Percentiles rank a stretch among this genome's conserved stretches.
Conservation (phyloP, 257 asterid genomes). For the Solanum megistacrolobum region DNA sequence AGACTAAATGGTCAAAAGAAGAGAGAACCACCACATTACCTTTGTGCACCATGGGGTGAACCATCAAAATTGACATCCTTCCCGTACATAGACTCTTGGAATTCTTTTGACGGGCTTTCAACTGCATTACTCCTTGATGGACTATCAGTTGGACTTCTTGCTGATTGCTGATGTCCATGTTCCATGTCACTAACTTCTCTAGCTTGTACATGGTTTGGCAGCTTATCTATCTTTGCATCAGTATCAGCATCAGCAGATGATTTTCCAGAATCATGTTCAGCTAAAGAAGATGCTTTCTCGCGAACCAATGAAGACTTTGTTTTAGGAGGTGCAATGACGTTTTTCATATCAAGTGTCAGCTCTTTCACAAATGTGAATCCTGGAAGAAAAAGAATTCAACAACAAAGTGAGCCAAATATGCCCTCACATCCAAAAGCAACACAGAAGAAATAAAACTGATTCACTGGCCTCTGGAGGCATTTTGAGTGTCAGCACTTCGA, state of each 20-base stretch:
- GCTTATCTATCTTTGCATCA: constrained; percentile 35
- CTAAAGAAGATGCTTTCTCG: constrained; percentile 42
- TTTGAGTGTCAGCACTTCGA: not conserved
- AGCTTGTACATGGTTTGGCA: constrained; percentile 23
- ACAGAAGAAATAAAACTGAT: not conserved
- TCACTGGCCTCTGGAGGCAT: not conserved
- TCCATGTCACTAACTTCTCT: constrained; percentile 30
- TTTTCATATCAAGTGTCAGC: constrained; percentile 85
- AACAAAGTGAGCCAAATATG: not conserved
- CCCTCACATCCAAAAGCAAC: not conserved
- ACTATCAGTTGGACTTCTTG: constrained; percentile 63
- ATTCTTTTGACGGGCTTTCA: constrained; percentile 51
- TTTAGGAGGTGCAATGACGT: constrained; percentile 67
- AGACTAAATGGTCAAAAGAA: not conserved
- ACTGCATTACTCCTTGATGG: constrained; percentile 47
- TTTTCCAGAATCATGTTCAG: constrained; percentile 19
- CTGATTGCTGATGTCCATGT: constrained; percentile 31
- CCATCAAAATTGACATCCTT: constrained; percentile 50
- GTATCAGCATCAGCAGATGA: constrained; percentile 42
- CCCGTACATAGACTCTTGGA: constrained; percentile 29
- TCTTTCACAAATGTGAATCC: constrained; percentile 77
- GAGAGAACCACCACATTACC: constrained; percentile 26
- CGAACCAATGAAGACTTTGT: constrained; percentile 51
- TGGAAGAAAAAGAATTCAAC: constrained; percentile 18
- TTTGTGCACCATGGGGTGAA: constrained; percentile 59